A percentile compares a stretch with the other conserved stretches of the same genome.
These are phyloP conservation scores for Clavariopsis aquatica DNA, from an alignment of 495 filamentous ascomycete genomes.

Conservation along the genomic window DNA sequence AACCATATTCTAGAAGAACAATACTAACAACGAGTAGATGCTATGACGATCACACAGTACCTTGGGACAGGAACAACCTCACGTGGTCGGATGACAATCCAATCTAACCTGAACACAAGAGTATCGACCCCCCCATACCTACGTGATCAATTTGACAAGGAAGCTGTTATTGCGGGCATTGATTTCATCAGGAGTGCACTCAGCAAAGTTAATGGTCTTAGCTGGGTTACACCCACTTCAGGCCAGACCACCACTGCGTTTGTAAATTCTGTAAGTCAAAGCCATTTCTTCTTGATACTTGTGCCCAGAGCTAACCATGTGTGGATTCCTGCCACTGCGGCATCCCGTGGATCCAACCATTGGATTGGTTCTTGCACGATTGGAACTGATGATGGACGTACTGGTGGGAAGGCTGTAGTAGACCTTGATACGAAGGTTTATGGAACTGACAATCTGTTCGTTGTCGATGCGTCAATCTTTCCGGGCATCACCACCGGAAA, in stretches of 20 bases:
- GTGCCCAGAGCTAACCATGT: too few relatives aligned
- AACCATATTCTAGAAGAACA: background rate
- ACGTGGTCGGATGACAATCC: conserved; percentile 63
- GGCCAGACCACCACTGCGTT: conserved; percentile 56
- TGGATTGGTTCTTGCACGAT: conserved; percentile 67
- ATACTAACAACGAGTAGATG: conserved; percentile 33
- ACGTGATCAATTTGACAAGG: conserved; percentile 54
- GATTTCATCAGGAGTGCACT: conserved; percentile 60
- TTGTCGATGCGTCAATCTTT: conserved; percentile 66
- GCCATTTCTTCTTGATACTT: too few relatives aligned
- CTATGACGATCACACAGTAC: conserved; percentile 67
- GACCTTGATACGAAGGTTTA: conserved; percentile 69
- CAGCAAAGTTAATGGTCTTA: conserved; percentile 54
- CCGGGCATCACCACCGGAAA: conserved; percentile 61
- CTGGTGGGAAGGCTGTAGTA: conserved; percentile 64
- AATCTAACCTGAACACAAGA: conserved; percentile 53
- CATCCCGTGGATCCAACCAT: conserved; percentile 62
- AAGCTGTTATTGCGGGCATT: conserved; percentile 54
- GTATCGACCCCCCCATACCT: conserved; percentile 58
- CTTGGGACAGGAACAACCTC: conserved; percentile 62
- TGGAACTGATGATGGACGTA: conserved; percentile 65
- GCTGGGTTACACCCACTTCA: conserved; percentile 54
- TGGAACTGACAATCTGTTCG: conserved; percentile 68
- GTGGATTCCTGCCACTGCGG: conserved; percentile 42
- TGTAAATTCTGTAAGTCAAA: conserved; percentile 46